A percentile compares a stretch with the other conserved stretches of the same genome.
phyloP scores from a whole-genome alignment of 2,329 filamentous ascomycete species.

The Aureobasidium sp. region DNA sequence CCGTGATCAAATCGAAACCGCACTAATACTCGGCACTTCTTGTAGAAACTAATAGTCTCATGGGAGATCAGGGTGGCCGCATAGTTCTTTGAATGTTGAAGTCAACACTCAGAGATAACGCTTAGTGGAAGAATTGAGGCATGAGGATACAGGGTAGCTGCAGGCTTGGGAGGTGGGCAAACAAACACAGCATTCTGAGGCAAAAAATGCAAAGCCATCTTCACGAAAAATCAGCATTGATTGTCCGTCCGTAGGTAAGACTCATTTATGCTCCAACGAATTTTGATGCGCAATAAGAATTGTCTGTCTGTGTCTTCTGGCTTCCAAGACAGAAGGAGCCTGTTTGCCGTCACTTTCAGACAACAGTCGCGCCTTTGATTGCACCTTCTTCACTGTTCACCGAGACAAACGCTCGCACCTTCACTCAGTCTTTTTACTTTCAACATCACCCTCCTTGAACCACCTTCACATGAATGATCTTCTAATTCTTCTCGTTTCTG shows the following conservation, averaged over 20 bases:
- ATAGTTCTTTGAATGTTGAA: not conserved
- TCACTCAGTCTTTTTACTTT: not conserved
- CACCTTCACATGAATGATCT: too few relatives aligned
- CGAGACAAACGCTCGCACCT: not conserved
- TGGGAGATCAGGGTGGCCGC: not conserved
- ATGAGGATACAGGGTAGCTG: not conserved
- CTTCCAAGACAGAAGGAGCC: constrained; percentile 6
- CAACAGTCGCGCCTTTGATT: not conserved
- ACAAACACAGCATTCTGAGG: not conserved
- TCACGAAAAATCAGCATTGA: not conserved
- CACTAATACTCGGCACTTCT: not conserved
- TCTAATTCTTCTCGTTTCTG: not conserved
- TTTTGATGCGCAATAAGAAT: not conserved
- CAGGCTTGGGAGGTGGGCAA: not conserved
- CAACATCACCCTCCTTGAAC: not conserved
- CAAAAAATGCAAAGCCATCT: not conserved
- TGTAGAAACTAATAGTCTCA: not conserved
- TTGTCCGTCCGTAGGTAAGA: not conserved
- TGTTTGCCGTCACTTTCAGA: not conserved
- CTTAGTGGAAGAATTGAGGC: too few relatives aligned
- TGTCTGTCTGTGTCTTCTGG: not conserved
- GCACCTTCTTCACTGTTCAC: constrained; percentile 14
- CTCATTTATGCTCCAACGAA: not conserved
- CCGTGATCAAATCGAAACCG: not conserved
- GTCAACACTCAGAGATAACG: not conserved